phyloP scores from a whole-genome alignment of 768 basidiomycete species.

The Lactarius quietus region DNA sequence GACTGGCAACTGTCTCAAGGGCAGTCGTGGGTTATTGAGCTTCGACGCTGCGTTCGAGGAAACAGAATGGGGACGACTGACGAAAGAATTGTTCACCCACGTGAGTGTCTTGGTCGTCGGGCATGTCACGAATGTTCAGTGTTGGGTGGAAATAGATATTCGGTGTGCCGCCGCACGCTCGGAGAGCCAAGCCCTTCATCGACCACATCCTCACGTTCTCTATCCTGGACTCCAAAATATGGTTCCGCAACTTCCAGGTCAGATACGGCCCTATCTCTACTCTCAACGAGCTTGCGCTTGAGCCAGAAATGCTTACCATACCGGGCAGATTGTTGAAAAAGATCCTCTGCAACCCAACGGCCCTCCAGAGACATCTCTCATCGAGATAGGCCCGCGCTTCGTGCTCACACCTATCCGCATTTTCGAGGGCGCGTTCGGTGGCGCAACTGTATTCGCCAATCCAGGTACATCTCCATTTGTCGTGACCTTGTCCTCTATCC shows the following conservation, averaged over 20 bases:
- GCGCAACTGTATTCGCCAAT: constrained; percentile 94
- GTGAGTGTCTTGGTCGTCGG: constrained; percentile 42
- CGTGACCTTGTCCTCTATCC: constrained; percentile 6
- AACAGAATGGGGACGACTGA: constrained; percentile 78
- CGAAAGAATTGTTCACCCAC: constrained; percentile 93
- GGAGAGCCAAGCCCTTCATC: constrained; percentile 93
- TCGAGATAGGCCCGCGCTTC: constrained; percentile 97
- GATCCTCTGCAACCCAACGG: constrained; percentile 86
- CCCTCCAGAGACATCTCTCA: constrained; percentile 79
- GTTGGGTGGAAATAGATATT: constrained; percentile 65
- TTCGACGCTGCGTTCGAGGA: constrained; percentile 91
- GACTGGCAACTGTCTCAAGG: constrained; percentile 98
- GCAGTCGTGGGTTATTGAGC: constrained; percentile 85
- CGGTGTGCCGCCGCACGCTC: constrained; percentile 86
- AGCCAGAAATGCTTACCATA: background rate
- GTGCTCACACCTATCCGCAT: constrained; percentile 97
- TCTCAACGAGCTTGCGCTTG: background rate
- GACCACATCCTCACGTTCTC: constrained; percentile 98
- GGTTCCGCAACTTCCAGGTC: constrained; percentile 99
- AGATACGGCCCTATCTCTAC: background rate
- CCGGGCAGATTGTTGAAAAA: constrained; percentile 81
- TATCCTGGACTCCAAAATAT: constrained; percentile 91
- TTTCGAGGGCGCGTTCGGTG: constrained; percentile 96
- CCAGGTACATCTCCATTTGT: constrained; percentile 54
- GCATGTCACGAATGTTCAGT: background rate